phyloP scores from a whole-genome alignment of 345 rosid genomes.

The Physaria fendleri region DNA sequence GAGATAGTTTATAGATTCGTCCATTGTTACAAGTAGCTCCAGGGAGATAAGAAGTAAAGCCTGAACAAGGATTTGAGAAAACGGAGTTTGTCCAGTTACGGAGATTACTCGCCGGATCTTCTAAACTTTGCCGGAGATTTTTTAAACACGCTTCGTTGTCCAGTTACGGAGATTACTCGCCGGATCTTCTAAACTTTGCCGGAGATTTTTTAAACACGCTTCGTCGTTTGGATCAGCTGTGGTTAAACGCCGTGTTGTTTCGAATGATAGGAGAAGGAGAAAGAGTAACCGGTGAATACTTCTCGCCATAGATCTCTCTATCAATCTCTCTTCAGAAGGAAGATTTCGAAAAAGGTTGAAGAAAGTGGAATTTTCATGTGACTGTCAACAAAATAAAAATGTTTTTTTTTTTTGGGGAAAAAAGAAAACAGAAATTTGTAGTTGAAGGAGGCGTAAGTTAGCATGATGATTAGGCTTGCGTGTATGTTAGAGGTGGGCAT shows the following conservation, averaged over 20 bases:
- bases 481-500: neutral
- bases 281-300: conserved; percentile 32
- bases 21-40: conserved; percentile 96
- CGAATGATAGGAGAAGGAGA: conserved; percentile 23
- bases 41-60: conserved; percentile 70
- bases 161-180: conserved; percentile 66
- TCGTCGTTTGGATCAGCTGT: conserved; percentile 74
- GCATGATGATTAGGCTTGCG: too few relatives aligned
- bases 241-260: conserved; percentile 24
- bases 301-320: neutral
- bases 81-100: conserved; percentile 65
- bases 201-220: conserved; percentile 49
- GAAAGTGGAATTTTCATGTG: conserved; percentile 19
- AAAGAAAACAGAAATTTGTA: conserved; percentile 10
- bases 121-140: conserved; percentile 45
- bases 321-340: too few relatives aligned
- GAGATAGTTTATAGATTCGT: conserved; percentile 86
- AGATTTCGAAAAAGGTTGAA: conserved; percentile 3
- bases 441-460: conserved; percentile 12
- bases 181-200: conserved; percentile 61
- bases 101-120: conserved; percentile 65
- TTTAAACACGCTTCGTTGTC: conserved; percentile 70
- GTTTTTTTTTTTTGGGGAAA: too few relatives aligned
- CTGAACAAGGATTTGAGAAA: conserved; percentile 66
- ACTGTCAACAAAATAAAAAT: neutral